phyloP scores from a whole-genome alignment of 495 filamentous ascomycete species.

The Penicillium flavigenum region DNA sequence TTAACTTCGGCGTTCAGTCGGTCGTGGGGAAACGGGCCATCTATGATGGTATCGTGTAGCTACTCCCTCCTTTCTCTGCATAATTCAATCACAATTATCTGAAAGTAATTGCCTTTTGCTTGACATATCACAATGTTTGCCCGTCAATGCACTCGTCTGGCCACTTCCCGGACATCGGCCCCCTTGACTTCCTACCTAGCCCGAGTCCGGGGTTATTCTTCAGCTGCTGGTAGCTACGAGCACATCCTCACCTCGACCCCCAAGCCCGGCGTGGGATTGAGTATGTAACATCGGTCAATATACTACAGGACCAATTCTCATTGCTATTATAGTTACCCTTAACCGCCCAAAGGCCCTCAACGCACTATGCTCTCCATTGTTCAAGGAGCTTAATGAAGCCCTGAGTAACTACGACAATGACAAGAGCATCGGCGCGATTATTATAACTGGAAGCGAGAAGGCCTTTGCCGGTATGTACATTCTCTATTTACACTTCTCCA shows the following conservation, averaged over 20 bases:
- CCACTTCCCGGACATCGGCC: constrained; percentile 54
- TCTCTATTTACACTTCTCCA: too few species aligned
- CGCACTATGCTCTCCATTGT: constrained; percentile 83
- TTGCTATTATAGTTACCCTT: constrained; percentile 67
- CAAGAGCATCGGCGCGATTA: constrained; percentile 67
- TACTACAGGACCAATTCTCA: constrained; percentile 7
- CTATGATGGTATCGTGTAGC: constrained; percentile 12
- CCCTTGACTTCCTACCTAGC: constrained; percentile 48
- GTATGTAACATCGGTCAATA: constrained; percentile 47
- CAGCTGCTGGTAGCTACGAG: constrained; percentile 63
- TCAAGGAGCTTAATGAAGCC: constrained; percentile 83
- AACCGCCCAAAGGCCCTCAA: constrained; percentile 95
- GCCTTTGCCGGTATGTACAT: constrained; percentile 70
- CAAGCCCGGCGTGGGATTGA: constrained; percentile 83
- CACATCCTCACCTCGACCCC: constrained; percentile 77
- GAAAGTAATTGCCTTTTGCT: not conserved
- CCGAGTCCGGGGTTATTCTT: constrained; percentile 57
- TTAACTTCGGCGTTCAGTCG: constrained; percentile 32
- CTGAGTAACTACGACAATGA: constrained; percentile 70
- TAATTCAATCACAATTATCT: not conserved
- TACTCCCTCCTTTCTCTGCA: constrained; percentile 5
- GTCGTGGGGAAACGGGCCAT: constrained; percentile 32
- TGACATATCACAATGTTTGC: constrained; percentile 50
- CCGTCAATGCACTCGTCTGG: constrained; percentile 56
- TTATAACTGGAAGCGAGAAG: constrained; percentile 82